These are phyloP conservation scores for Verticillium isaacii DNA, from an alignment of 2,329 filamentous ascomycete genomes.

Conservation along the genomic window DNA sequence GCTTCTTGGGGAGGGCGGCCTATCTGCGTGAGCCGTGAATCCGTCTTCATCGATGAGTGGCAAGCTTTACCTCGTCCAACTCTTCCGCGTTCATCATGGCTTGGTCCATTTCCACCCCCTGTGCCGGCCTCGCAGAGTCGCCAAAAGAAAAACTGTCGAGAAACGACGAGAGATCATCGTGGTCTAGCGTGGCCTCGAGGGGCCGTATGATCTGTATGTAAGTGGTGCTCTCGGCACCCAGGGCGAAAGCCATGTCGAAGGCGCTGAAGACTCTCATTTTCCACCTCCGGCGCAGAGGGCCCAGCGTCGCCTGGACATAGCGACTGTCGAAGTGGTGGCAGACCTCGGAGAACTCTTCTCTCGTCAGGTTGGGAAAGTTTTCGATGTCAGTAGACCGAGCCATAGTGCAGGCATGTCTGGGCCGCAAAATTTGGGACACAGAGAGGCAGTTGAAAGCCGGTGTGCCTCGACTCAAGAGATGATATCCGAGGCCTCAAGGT, in stretches of 20 bases:
- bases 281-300: conserved; percentile 48
- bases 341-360: conserved; percentile 59
- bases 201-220: conserved; percentile 54
- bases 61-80: conserved; percentile 41
- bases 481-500: too few relatives aligned
- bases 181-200: conserved; percentile 38
- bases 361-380: conserved; percentile 56
- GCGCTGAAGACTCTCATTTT: conserved; percentile 49
- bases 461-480: too few relatives aligned
- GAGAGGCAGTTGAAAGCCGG: too few relatives aligned
- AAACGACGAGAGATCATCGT: conserved; percentile 39
- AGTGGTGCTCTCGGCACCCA: conserved; percentile 40
- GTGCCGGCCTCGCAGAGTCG: conserved; percentile 12
- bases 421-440: not conserved
- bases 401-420: not conserved
- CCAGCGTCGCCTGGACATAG: conserved; percentile 55
- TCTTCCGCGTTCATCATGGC: conserved; percentile 48
- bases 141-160: conserved; percentile 42
- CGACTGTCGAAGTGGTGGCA: conserved; percentile 58
- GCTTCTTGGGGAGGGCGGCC: conserved; percentile 32
- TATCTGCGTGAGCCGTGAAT: conserved; percentile 15
- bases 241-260: conserved; percentile 38
- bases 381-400: conserved; percentile 23
- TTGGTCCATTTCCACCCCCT: conserved; percentile 28
- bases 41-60: not conserved